Base-by-base conservation (phyloP, 2,329 filamentous ascomycete species). In the Sporothrix pallida region DNA sequence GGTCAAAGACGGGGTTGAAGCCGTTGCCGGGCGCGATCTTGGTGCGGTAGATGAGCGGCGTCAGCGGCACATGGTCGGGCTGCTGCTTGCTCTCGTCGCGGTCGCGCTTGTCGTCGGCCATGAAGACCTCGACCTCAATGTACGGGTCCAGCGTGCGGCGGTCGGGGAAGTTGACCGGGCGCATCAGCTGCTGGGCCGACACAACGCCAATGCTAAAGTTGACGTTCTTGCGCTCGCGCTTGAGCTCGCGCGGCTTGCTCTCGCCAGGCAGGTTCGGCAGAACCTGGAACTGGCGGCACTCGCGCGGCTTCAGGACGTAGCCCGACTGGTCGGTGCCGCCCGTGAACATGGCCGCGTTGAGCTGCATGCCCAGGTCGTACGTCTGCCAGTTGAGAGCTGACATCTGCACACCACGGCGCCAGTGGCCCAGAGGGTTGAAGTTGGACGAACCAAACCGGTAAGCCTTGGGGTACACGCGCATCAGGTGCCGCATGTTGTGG, bases 321-420 rank as follows among this genome's bases (percentile, higher is more conserved):
- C 96, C 96, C 2, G 93, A 93, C 73, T 90, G 89, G 82, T 98
- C 96, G 13, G 88, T 91, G 60, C 94, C 93, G 74, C 93, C 93
- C 65, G 94, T 92, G 80, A 98, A 99, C 96, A 99, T 98, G 79
- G 96, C 96, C 77, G 96, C 93, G 81, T 98, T 98, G 81, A 98
- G 88, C 80, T 98, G 95, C 89, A 98, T 96, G 63, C 95, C 94
- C 20, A 97, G 87, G 80, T 98, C 96, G 79, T 97, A 98, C 0
- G 95, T 98, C 83, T 99, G 96, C 95, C 96, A 98, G 83, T 99
- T 99, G 76, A 98, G 86, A 0, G 96, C 96, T 15, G 93, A 94
- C 95, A 99, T 98, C 83, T 99, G 96, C 20, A 98, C 96, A 46
- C 96, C 96, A 60, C 94, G 91, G 70, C 95, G 91, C 96, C 96